phyloP scores from a whole-genome alignment of 2,329 filamentous ascomycete species.

The Pyrenochaeta sp. region DNA sequence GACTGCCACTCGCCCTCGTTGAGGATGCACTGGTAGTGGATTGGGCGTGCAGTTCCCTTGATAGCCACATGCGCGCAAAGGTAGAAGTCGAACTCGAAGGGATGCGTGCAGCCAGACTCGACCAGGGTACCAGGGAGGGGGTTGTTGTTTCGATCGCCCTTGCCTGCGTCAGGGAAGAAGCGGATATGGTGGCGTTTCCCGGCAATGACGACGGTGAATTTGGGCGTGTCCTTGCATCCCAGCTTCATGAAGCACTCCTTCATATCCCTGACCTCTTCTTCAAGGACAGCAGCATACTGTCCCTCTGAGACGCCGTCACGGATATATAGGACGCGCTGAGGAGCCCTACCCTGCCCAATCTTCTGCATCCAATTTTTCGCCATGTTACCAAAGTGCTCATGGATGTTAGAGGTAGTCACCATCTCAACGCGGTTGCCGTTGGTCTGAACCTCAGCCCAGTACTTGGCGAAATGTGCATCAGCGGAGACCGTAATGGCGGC shows the following conservation, averaged over 20 bases:
- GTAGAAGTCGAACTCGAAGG: conserved; percentile 90
- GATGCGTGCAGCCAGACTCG: conserved; percentile 88
- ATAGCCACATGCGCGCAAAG: conserved; percentile 78
- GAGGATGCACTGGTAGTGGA: conserved; percentile 88
- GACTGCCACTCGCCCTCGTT: conserved; percentile 77
- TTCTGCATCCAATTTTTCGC: conserved; percentile 69
- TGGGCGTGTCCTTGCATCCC: conserved; percentile 57
- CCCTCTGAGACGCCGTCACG: conserved; percentile 89
- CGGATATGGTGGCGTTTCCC: conserved; percentile 92
- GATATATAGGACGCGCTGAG: conserved; percentile 86
- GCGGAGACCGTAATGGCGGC: conserved; percentile 86
- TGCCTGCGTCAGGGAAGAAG: conserved; percentile 77
- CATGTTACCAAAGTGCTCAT: conserved; percentile 71
- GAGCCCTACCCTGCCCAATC: conserved; percentile 63
- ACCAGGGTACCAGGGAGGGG: conserved; percentile 86
- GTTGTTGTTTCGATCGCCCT: conserved; percentile 79
- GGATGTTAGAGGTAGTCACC: conserved; percentile 72
- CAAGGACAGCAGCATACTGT: conserved; percentile 81
- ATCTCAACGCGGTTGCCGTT: conserved; percentile 87
- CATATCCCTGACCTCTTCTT: conserved; percentile 78
- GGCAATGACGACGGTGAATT: conserved; percentile 85
- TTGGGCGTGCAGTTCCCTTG: conserved; percentile 91
- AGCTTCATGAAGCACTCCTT: conserved; percentile 64
- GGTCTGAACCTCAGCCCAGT: conserved; percentile 79
- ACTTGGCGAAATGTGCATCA: conserved; percentile 75